These are phyloP conservation scores for Akanthomyces uredinophilus DNA, from an alignment of 2,329 filamentous ascomycete genomes.

Conservation along the genomic window DNA sequence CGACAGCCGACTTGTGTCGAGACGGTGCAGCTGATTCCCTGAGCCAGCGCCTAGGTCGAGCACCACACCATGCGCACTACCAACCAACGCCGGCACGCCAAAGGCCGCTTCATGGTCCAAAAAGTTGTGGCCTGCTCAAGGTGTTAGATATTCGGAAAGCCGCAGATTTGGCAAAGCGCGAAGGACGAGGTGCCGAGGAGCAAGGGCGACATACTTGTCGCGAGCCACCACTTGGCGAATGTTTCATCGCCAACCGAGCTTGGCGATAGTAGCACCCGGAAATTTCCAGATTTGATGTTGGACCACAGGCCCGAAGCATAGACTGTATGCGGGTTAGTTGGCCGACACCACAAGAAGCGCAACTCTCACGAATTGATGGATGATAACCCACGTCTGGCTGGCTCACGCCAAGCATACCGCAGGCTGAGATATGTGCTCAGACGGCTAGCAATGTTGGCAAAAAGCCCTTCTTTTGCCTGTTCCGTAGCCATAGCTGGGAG, in stretches of 20 bases:
- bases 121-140: background rate
- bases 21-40: constrained; percentile 39
- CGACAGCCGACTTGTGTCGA: constrained; percentile 26
- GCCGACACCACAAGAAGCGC: no score
- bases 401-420: background rate
- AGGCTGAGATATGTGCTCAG: background rate
- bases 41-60: constrained; percentile 40
- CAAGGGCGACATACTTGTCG: background rate
- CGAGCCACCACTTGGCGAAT: constrained; percentile 7
- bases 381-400: background rate
- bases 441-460: background rate
- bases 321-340: background rate
- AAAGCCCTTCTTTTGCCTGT: background rate
- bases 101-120: background rate
- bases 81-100: background rate
- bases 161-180: background rate
- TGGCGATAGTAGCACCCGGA: background rate
- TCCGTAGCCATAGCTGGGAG: background rate
- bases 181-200: background rate
- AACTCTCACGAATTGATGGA: no score
- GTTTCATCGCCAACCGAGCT: background rate
- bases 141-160: background rate
- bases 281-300: background rate
- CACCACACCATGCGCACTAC: constrained; percentile 20
- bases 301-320: background rate